These are phyloP conservation scores for Haematococcus sp. DNA, from an alignment of 139 green algal genomes.

Conservation along the genomic window DNA sequence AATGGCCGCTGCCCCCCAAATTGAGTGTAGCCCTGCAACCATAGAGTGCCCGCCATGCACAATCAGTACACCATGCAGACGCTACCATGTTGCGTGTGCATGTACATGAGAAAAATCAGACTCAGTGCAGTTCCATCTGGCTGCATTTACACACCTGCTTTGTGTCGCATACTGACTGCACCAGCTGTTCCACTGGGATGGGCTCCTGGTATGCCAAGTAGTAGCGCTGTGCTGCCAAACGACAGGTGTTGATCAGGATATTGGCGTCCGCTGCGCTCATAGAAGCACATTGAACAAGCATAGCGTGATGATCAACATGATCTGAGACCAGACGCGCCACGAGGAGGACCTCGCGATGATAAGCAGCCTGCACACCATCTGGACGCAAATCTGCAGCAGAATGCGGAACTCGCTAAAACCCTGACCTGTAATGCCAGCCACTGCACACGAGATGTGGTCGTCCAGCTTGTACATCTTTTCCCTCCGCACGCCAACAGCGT, in stretches of 20 bases:
- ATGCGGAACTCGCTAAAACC: background rate
- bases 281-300: background rate
- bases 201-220: slow-evolving; percentile 90
- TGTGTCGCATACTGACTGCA: slow-evolving; percentile 90
- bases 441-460: slow-evolving; percentile 92
- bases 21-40: slow-evolving; percentile 90
- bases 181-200: slow-evolving; percentile 97
- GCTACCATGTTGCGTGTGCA: no score
- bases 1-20: slow-evolving; percentile 97
- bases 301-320: no score
- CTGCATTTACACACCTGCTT: slow-evolving; percentile 74
- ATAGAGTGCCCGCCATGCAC: background rate
- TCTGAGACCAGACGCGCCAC: no score
- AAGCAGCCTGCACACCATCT: no score
- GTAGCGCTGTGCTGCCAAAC: slow-evolving; percentile 85
- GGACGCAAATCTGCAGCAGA: no score
- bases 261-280: slow-evolving; percentile 88
- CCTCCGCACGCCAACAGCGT: slow-evolving; percentile 80
- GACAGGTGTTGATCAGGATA: slow-evolving; percentile 95
- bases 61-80: no score
- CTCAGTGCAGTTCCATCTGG: background rate
- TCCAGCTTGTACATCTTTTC: slow-evolving; percentile 99
- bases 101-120: no score
- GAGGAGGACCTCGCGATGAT: no score
- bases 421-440: slow-evolving; percentile 93